Evolutionary conservation across 495 filamentous ascomycete genomes (phyloP), one percentile per base, ranked within the genome.

Genomic region (Xylaria intraflava): DNA sequence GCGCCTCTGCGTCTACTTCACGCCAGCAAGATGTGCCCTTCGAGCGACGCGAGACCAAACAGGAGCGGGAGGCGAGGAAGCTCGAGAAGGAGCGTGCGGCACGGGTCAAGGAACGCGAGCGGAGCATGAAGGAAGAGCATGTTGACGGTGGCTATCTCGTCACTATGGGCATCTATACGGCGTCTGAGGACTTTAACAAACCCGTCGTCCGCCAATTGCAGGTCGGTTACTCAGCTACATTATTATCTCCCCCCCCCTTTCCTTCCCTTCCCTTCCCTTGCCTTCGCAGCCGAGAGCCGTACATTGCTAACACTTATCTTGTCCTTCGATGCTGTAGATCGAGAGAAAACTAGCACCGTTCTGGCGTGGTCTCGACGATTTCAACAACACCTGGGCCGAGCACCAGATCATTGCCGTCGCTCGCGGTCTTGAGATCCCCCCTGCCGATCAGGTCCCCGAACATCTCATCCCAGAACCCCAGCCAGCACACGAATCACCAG

Each of bases 131-230:
- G 58, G 92, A 96, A 59, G 93, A 97, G 61, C 81, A 89, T 68
- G 86, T 96, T 26, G 93, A 97, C 73, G 93, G 93, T 27, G 93
- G 93, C 26, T 97, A 87, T 72, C 71, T 97, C 26, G 93, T 97
- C 35, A 98, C 93, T 0, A 83, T 95, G 68, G 93, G 93, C 22
- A 86, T 90, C 35, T 98, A 98, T 64, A 90, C 87, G 6, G 88
- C 92, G 3, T 74, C 83, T 16, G 93, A 98, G 68, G 93, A 98
- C 67, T 98, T 90, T 65, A 95, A 83, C 71, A 96, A 97, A 65
- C 74, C 76, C 36, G 77, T 91, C 27, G 93, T 97, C 38, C 82
- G 94, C 60, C 92, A 96, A 66, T 74, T 98, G 55, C 93, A 95
- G 85, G 90, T 95, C 75, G 60, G 77, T 52, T 16, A 23, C 35